Conservation (phyloP, 805 yeast genomes). For the Barnettozyma vustinii region DNA sequence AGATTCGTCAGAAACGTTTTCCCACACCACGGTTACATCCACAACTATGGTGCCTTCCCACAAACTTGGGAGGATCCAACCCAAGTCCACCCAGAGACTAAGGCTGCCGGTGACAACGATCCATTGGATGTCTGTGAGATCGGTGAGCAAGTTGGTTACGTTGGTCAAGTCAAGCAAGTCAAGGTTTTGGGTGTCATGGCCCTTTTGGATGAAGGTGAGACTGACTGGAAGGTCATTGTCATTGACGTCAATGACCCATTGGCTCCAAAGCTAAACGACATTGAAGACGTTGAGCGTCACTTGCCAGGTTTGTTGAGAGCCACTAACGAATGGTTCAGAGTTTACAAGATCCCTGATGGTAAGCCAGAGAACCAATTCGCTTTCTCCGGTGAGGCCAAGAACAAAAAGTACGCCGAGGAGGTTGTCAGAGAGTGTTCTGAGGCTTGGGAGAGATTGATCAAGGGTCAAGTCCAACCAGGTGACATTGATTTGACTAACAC, state of each 20-base stretch:
- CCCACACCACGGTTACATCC: conserved; percentile 98
- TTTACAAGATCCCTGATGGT: conserved; percentile 97
- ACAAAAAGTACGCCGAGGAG: conserved; percentile 80
- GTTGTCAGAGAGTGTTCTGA: conserved; percentile 75
- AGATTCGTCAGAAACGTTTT: conserved; percentile 95
- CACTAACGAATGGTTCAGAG: conserved; percentile 97
- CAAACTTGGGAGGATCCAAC: conserved; percentile 52
- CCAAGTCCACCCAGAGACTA: conserved; percentile 58
- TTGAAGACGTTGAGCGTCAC: conserved; percentile 84
- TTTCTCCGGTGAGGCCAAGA: conserved; percentile 89
- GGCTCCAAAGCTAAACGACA: conserved; percentile 79
- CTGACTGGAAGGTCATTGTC: conserved; percentile 90
- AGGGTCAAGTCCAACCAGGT: conserved; percentile 56
- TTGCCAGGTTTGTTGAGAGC: conserved; percentile 92
- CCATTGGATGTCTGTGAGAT: conserved; percentile 84
- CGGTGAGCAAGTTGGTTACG: conserved; percentile 58
- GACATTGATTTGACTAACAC: conserved; percentile 76
- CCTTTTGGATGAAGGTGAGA: conserved; percentile 85
- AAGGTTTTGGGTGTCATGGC: conserved; percentile 95
- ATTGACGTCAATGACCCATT: conserved; percentile 80
- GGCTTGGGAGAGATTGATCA: conserved; percentile 76
- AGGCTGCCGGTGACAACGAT: conserved; percentile 75
- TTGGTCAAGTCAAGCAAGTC: conserved; percentile 79
- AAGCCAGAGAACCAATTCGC: conserved; percentile 96
- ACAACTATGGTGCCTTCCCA: conserved; percentile 98